Conservation (phyloP, 2,329 filamentous ascomycete species). For the Penicillium sp. region DNA sequence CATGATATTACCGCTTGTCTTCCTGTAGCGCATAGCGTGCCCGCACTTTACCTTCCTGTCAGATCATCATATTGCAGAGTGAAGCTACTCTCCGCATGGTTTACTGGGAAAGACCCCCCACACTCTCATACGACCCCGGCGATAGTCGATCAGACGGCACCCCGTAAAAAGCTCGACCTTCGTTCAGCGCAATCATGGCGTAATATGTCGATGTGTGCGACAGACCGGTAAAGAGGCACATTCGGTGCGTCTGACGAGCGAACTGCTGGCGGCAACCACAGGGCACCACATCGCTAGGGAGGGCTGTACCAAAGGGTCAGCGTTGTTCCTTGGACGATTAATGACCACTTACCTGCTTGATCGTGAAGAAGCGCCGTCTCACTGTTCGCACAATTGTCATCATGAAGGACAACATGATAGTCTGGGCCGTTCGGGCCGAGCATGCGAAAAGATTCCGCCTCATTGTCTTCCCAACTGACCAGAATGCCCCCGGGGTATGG, state of each 20-base stretch:
- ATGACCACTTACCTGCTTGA: not conserved
- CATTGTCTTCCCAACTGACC: not conserved
- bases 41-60: not conserved
- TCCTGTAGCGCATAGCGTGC: not conserved
- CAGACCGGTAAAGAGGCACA: not conserved
- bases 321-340: not conserved
- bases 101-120: not conserved
- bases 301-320: not conserved
- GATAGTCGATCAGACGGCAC: not conserved
- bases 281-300: not conserved
- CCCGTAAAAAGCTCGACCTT: not conserved
- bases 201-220: conserved; percentile 3
- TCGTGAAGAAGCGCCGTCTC: not conserved
- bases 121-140: not conserved
- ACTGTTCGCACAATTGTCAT: not conserved
- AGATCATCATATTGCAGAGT: not conserved
- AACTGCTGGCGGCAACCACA: not conserved
- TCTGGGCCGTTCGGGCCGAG: not conserved
- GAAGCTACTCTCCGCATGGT: not conserved
- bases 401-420: not conserved
- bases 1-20: not conserved
- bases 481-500: not conserved
- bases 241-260: not conserved
- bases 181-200: not conserved
- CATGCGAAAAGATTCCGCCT: not conserved